Evolutionary conservation across 768 basidiomycete species (phyloP).

Genomic region (Lactifluus subvellereus): DNA sequence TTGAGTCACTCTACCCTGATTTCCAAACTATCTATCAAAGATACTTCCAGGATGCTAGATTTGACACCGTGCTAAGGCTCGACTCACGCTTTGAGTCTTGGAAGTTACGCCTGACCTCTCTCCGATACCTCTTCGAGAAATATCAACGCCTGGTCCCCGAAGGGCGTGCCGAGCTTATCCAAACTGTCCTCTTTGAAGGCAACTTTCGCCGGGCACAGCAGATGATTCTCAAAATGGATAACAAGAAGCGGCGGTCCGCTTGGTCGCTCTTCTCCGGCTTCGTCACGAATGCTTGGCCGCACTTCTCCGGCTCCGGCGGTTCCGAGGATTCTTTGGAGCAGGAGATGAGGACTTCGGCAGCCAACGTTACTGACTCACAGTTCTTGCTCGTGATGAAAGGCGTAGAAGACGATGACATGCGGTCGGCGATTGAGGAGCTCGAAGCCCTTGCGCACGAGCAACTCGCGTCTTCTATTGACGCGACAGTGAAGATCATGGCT

Average conservation of each 20-base stretch:
- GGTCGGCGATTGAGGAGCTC: not conserved
- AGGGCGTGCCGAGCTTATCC: not conserved
- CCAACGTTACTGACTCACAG: not conserved
- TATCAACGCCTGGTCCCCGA: not conserved
- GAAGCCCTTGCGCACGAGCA: not conserved
- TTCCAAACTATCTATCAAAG: not conserved
- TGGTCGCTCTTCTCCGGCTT: not conserved
- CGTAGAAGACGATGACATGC: conserved; percentile 1
- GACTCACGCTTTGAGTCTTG: not conserved
- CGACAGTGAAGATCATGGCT: not conserved
- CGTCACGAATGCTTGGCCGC: not conserved
- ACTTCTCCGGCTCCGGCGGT: not conserved
- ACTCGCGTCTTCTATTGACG: not conserved
- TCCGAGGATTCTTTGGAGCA: not conserved
- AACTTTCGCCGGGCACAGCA: not conserved
- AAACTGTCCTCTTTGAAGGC: not conserved
- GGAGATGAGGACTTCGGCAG: conserved; percentile 5
- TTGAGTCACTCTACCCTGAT: not conserved
- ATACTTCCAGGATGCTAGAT: not conserved
- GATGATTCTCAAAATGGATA: not conserved
- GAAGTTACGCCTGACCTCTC: not conserved
- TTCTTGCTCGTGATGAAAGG: conserved; percentile 9
- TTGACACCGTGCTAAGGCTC: not conserved
- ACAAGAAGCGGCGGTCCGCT: not conserved
- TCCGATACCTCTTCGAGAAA: not conserved